Base-by-base conservation (phyloP, 2,329 filamentous ascomycete species). In the Pyrenochaeta sp. region DNA sequence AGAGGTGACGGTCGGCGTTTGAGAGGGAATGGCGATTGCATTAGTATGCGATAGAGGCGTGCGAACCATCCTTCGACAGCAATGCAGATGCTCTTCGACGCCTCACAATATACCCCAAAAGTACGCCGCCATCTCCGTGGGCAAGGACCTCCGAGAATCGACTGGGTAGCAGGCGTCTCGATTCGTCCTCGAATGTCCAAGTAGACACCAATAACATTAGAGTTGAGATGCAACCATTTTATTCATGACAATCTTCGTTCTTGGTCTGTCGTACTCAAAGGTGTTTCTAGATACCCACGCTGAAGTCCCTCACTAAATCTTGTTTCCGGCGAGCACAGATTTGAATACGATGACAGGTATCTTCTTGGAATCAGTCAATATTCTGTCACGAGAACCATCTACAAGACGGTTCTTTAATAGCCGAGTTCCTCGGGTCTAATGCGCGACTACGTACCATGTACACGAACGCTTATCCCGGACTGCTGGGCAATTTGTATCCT, bases 71-170 rank as follows among this genome's bases (percentile, higher is more conserved):
- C 51, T 48, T 52, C 22, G 37, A 50, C 52, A 54, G 54, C 62
- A 58, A 52, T 50, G 50, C 34, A 52, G 43, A 53, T 56, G 58
- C 52, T 40, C 53, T 43, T 45, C 43, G 43, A 53, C 43, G 27
- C 56, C 54, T 65, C 43, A 49, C 44, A 36, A 58, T 65, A 65
- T 65, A 65, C 62, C 62, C 62, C 58, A 59, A 52, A 58, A 58
- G 54, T 63, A 54, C 49, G 55, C 54, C 49, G 51, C 52, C 36
- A 63, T 52, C 50, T 50, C 42, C 24, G 19, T 46, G 24, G 36
- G 22, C n/a, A 45, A 30, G 40, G 28, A 30, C 42, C 15, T 46
- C 28, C n/a, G 37, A 19, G 8, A 27, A 28, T 27, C 36, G 13
- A 24, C 5, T 19, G 10, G 47, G 34, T 27, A 42, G 36, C 2